Base-by-base conservation (phyloP, 2,329 filamentous ascomycete species). In the Helotiales sp. region DNA sequence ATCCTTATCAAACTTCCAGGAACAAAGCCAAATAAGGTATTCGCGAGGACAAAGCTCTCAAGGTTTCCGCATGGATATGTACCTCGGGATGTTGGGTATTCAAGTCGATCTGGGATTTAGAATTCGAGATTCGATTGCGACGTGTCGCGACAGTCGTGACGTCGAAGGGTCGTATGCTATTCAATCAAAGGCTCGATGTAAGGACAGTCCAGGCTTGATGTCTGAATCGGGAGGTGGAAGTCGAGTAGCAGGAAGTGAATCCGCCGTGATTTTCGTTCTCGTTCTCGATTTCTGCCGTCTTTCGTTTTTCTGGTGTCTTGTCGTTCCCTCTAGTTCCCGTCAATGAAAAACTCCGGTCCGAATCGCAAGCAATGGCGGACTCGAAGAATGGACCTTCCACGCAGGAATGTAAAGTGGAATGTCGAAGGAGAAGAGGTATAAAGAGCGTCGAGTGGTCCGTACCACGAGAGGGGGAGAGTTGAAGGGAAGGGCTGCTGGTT, bases 191-290 rank as follows among this genome's bases (percentile, higher is more conserved):
- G n/a, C n/a, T n/a, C n/a, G n/a, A n/a, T 48, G 40, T 57, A 60
- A 60, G 50, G 58, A 60, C 58, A 57, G 58, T 57, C 46, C 51
- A 44, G 30, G 42, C 24, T 19, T 52, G 25, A 40, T 22, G 38
- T 30, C 33, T 34, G 8, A 3, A 47, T 27, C 5, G 2, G 25
- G 17, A n/a, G 48, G 25, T 38, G 40, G n/a, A 48, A 48, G 54
- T 47, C 27, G 54, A 40, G 40, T 24, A 30, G 34, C 34, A 38
- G 29, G 48, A 44, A 27, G n/a, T 33, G n/a, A 50, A 38, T 44
- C 52, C 49, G 48, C 48, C 54, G 40, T 46, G 34, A 25, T 19
- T 22, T 38, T 40, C 1, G 31, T 42, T 19, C 5, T 22, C 5
- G 49, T 50, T 31, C 17, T 22, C 24, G n/a, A n/a, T n/a, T n/a